phyloP scores from a whole-genome alignment of 208 protist species.

The Wallacemonas sp. region DNA sequence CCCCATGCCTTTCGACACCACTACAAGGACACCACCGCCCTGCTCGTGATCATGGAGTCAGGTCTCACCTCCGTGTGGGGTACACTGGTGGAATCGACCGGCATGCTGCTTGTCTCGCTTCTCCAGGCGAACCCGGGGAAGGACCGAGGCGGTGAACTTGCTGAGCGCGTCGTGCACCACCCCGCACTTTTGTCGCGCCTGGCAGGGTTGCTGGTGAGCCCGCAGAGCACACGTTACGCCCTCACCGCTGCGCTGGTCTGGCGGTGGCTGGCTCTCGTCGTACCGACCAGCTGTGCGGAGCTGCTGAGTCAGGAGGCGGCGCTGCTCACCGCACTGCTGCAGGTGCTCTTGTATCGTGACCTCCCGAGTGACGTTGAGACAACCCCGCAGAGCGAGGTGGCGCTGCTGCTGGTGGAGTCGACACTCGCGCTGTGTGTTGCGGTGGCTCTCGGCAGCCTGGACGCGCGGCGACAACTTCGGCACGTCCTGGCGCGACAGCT shows the following conservation, averaged over 20 bases:
- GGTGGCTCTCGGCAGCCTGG: conserved; percentile 26
- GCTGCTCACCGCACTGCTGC: conserved; percentile 23
- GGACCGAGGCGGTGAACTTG: conserved; percentile 12
- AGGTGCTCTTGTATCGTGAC: conserved; percentile 22
- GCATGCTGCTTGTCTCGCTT: not conserved
- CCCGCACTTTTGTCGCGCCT: conserved; percentile 21
- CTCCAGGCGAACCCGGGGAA: conserved; percentile 6
- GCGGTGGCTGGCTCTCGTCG: conserved; percentile 52
- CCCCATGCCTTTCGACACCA: not conserved
- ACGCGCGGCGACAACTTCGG: conserved; percentile 25
- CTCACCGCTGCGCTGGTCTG: conserved; percentile 37
- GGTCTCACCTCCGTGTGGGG: not conserved
- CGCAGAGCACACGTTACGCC: conserved; percentile 26
- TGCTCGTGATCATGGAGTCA: not conserved
- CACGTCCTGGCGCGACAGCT: conserved; percentile 19
- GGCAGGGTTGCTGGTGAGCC: conserved; percentile 21
- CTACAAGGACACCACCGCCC: not conserved
- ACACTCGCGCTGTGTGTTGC: conserved; percentile 17
- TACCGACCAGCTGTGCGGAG: conserved; percentile 16
- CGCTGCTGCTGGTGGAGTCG: conserved; percentile 7
- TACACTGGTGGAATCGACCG: not conserved
- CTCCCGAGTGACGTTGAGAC: not conserved
- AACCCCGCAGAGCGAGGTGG: not conserved
- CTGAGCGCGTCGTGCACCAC: conserved; percentile 33
- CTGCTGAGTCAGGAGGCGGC: conserved; percentile 15